A percentile compares a stretch with the other conserved stretches of the same genome.
Conservation (phyloP, 2,329 filamentous ascomycete genomes). For the Dactylellina leptospora region DNA sequence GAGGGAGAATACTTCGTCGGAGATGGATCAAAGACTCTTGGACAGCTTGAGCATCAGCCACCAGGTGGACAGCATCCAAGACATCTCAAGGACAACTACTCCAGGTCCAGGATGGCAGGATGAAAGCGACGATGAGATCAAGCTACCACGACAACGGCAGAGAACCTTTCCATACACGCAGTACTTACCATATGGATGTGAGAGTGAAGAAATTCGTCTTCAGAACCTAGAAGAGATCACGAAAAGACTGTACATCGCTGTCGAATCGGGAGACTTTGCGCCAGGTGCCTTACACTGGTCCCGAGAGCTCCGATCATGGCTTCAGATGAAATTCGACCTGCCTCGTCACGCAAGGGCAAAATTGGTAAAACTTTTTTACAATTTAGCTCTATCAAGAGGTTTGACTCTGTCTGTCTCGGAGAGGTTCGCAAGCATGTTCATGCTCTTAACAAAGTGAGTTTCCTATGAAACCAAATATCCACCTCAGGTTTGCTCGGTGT, state of each 20-base stretch:
- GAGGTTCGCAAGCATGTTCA: constrained; percentile 95
- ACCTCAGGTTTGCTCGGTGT: constrained; percentile 6
- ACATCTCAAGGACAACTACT: constrained; percentile 59
- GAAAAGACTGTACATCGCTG: constrained; percentile 89
- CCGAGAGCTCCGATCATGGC: constrained; percentile 91
- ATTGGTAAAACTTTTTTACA: constrained; percentile 91
- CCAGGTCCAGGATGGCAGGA: constrained; percentile 64
- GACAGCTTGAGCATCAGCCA: constrained; percentile 33
- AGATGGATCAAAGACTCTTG: constrained; percentile 46
- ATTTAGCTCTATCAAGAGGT: constrained; percentile 87
- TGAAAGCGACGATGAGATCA: constrained; percentile 63
- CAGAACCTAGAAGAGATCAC: constrained; percentile 84
- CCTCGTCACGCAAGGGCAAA: constrained; percentile 82
- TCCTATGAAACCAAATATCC: constrained; percentile 28
- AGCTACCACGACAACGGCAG: constrained; percentile 75
- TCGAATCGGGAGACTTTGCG: constrained; percentile 91
- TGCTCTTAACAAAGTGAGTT: constrained; percentile 87
- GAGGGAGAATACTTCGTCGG: too few relatives aligned
- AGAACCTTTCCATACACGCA: constrained; percentile 93
- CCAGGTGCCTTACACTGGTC: constrained; percentile 97
- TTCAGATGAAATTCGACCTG: constrained; percentile 96
- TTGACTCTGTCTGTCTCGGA: constrained; percentile 83
- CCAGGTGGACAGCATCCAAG: constrained; percentile 19
- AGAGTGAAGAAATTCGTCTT: constrained; percentile 80
- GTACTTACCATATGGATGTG: constrained; percentile 86